Percentiles rank a stretch among this genome's conserved stretches.
Evolutionary conservation across 1,139 yeast genomes (phyloP).

Genomic region (Debaryomycetaceae sp.): DNA sequence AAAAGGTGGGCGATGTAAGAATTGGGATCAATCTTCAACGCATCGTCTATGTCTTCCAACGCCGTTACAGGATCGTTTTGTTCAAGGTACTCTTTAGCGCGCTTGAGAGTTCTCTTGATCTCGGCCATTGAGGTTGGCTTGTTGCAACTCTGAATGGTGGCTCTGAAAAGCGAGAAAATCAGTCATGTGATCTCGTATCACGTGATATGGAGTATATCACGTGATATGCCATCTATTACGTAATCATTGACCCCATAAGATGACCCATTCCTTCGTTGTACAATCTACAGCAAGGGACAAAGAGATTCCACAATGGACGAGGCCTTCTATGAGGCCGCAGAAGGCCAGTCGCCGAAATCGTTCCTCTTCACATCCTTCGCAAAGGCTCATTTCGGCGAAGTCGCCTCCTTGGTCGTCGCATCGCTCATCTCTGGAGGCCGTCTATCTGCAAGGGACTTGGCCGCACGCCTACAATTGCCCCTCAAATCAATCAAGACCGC

Average conservation of each 20-base stretch:
- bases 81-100: conserved; percentile 49
- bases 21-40: conserved; percentile 40
- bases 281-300: too few species aligned
- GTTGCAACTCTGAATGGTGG: too few species aligned
- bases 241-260: too few species aligned
- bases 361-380: conserved; percentile 45
- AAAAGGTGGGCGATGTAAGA: conserved; percentile 60
- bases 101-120: conserved; percentile 37
- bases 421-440: conserved; percentile 51
- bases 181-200: too few species aligned
- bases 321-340: conserved; percentile 14
- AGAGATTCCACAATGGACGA: conserved; percentile 6
- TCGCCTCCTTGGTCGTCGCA: conserved; percentile 46
- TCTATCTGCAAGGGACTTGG: conserved; percentile 38
- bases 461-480: conserved; percentile 29
- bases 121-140: background rate
- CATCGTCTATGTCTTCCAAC: conserved; percentile 39
- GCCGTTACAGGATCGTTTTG: conserved; percentile 50
- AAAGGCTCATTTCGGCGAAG: conserved; percentile 50
- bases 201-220: too few species aligned
- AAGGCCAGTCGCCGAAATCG: conserved; percentile 52
- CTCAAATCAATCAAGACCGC: conserved; percentile 39
- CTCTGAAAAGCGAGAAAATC: too few species aligned
- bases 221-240: too few species aligned
- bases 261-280: too few species aligned